phyloP scores from a whole-genome alignment of 2,329 filamentous ascomycete species.

The Botrytis medusae region DNA sequence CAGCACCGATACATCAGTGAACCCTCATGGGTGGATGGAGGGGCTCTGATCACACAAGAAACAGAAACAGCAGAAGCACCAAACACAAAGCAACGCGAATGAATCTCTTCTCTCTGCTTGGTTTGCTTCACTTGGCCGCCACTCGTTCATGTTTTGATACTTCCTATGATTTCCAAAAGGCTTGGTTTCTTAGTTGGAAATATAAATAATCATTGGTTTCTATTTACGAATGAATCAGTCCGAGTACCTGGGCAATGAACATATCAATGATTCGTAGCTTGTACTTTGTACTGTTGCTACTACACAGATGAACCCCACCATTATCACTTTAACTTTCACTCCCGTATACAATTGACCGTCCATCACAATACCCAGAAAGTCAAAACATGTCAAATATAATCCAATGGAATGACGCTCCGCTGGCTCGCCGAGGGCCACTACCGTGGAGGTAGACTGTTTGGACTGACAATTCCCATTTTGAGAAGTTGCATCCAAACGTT shows the following conservation, averaged over 20 bases:
- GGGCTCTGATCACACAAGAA: conserved; percentile 10
- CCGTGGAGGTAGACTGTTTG: conserved; percentile 5
- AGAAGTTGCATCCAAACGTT: not conserved
- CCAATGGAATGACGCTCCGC: not conserved
- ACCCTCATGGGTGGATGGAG: not conserved
- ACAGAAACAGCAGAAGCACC: no score
- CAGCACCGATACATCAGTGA: not conserved
- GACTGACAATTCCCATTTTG: not conserved
- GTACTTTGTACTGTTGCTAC: not conserved
- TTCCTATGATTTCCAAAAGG: not conserved
- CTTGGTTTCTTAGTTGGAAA: not conserved
- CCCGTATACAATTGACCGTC: not conserved
- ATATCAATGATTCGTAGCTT: not conserved
- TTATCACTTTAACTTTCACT: not conserved
- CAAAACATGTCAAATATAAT: not conserved
- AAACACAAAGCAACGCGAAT: not conserved
- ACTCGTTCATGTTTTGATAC: not conserved
- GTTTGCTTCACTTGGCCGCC: not conserved
- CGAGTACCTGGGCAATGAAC: not conserved
- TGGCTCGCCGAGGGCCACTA: not conserved
- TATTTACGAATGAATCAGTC: not conserved
- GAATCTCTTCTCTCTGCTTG: not conserved
- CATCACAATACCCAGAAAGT: not conserved
- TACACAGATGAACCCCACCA: not conserved
- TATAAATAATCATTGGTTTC: no score